Conservation (phyloP, 352 stramenopile genomes). For the Phytophthora melonis region DNA sequence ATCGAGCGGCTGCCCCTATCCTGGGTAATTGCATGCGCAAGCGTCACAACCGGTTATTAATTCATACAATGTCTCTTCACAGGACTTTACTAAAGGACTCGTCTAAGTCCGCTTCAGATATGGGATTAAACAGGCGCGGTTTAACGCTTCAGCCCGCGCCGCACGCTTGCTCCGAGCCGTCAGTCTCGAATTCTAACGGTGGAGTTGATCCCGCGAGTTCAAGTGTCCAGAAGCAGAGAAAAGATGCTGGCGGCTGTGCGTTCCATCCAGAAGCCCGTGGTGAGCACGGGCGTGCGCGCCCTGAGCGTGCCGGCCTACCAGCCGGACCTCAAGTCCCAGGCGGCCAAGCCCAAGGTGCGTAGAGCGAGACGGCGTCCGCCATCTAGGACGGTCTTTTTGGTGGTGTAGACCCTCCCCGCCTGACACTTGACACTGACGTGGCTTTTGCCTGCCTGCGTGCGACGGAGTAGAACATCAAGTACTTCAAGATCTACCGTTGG, state of each 20-base stretch:
- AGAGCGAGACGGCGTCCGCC: neutral
- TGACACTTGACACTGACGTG: slow-evolving; percentile 9
- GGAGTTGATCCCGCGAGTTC: slow-evolving; percentile 18
- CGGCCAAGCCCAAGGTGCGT: slow-evolving; percentile 78
- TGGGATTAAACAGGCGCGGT: slow-evolving; percentile 4
- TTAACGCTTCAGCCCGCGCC: slow-evolving; percentile 33
- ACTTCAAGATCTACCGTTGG: slow-evolving; percentile 99
- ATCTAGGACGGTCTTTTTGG: slow-evolving; percentile 14
- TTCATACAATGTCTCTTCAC: neutral
- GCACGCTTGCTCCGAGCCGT: slow-evolving; percentile 30
- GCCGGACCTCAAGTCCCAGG: slow-evolving; percentile 81
- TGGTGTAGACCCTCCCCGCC: slow-evolving; percentile 5
- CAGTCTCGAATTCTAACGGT: slow-evolving; percentile 51
- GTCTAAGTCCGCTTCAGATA: slow-evolving; percentile 35
- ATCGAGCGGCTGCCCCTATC: slow-evolving; percentile 10
- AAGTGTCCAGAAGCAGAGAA: slow-evolving; percentile 18
- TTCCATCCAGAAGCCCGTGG: slow-evolving; percentile 46
- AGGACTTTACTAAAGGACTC: neutral
- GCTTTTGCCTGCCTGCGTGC: slow-evolving; percentile 14
- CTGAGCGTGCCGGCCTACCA: slow-evolving; percentile 61
- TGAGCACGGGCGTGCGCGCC: slow-evolving; percentile 56
- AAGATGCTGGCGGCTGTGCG: slow-evolving; percentile 46
- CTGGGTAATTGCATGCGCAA: slow-evolving; percentile 13
- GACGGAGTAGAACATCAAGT: slow-evolving; percentile 93
- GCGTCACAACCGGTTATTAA: neutral